These are phyloP conservation scores for Xanthoconium separans DNA, from an alignment of 1,284 basidiomycete species.

Conservation along the genomic window DNA sequence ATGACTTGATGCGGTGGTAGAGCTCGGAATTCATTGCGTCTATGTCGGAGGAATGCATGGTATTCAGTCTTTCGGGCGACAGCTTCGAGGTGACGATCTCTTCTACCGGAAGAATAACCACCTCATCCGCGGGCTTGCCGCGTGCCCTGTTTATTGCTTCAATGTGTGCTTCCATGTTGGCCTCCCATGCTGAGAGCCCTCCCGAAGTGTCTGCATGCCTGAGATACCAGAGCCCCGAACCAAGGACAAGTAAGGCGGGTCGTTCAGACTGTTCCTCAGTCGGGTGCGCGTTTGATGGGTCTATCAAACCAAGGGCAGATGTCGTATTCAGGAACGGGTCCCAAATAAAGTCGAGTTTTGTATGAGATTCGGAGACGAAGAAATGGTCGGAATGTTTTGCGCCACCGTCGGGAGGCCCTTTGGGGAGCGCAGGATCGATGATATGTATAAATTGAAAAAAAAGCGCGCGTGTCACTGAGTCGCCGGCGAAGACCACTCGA, in stretches of 20 bases:
- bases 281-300: constrained; percentile 17
- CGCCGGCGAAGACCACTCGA: constrained; percentile 77
- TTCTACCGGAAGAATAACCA: constrained; percentile 79
- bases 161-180: constrained; percentile 65
- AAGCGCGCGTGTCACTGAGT: constrained; percentile 77
- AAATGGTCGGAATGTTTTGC: constrained; percentile 69
- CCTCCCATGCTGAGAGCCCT: constrained; percentile 76
- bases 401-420: constrained; percentile 51
- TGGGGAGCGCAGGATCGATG: constrained; percentile 56
- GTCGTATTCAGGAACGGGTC: constrained; percentile 79
- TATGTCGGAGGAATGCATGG: constrained; percentile 74
- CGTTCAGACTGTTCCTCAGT: constrained; percentile 9
- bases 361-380: constrained; percentile 44
- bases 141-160: constrained; percentile 42
- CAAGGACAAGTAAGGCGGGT: constrained; percentile 74
- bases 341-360: constrained; percentile 72
- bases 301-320: constrained; percentile 41
- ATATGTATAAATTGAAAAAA: constrained; percentile 73
- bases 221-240: constrained; percentile 86
- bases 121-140: constrained; percentile 57
- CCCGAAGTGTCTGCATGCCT: constrained; percentile 68
- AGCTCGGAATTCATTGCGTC: constrained; percentile 89
- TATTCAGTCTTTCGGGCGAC: constrained; percentile 57
- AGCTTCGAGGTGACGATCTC: constrained; percentile 61
- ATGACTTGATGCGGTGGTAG: constrained; percentile 58